Base-by-base conservation (phyloP, 2,329 filamentous ascomycete genomes). In the Coniella vitis region DNA sequence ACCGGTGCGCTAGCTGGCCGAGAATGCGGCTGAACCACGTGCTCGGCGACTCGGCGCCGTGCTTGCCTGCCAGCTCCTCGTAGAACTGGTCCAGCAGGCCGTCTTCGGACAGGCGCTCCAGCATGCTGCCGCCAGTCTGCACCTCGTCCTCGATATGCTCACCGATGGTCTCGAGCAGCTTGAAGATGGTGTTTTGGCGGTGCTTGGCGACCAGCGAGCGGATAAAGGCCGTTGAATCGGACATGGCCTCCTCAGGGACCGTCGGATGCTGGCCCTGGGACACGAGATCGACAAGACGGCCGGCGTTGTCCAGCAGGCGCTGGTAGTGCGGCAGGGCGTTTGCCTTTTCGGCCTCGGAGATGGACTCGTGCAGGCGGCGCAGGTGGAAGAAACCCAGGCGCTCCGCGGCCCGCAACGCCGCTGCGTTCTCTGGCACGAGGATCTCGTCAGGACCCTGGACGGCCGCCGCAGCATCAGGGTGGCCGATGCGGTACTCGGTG, bases 1-100 rank as follows among this genome's bases (percentile, higher is more conserved):
- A 46, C 16, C 43, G 43, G 62, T 69, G 37, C 0, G 59, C 52
- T 29, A 75, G 59, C 20, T 65, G 63, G 4, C 59, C 57, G 4
- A 25, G 19, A 12, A 22, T 19, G 4, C 19, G 19, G 38, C 25
- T n/a, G 4, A 22, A 9, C 38, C 19, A 29, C 19, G 38, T 29
- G 25, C 19, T 19, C 19, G 19, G 19, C 7, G 7, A 13, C 12
- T 9, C 37, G 13, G 45, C 9, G 4, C 19, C 34, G 1, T 32
- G 13, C 19, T 1, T 37, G 5, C 25, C 25, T 29, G 25, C 25
- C 25, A 29, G 25, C 5, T 29, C 25, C 25, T 29, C 25, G 38
- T 67, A 65, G 41, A 64, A 61, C 16, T 57, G 38, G 9, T 59
- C 52, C 3, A 67, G 53, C n/a, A 61, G 52, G 19, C 60, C 54